Base-by-base conservation (phyloP, 352 stramenopile species). In the Pythium coloratum region DNA sequence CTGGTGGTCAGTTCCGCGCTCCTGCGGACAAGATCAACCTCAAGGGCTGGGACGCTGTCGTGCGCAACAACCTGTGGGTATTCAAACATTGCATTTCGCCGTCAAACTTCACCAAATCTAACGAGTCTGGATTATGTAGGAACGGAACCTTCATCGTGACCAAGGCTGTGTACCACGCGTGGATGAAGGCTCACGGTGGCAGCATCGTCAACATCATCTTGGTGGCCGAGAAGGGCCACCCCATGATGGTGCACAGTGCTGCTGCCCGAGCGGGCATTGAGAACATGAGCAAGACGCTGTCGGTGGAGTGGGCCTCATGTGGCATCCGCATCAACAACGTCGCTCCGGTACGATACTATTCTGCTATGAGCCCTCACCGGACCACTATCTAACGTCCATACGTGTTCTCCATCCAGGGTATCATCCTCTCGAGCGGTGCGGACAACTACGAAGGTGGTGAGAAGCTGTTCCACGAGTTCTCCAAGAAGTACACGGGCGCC, bases 271-370 rank as follows among this genome's bases (percentile, higher is more conserved):
- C 91, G 18, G 92, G 80, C 9, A 89, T 98, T 20, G 90, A 97
- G 72, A 98, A 97, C 70, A 83, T 98, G 73, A 90, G 76, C 60
- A 97, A 97, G 66, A 97, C 91, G n/a, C 79, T 98, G 28, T 86
- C 89, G 51, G 79, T 94, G 24, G 94, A 98, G 77, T 98, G 94
- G 94, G 94, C 95, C 30, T 79, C 91, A 34, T 90, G 72, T n/a
- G 86, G 84, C 24, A 95, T 98, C 36, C 80, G 89, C 32, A 72
- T 98, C 57, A 98, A 98, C 76, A 96, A 86, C 64, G 92, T 98
- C 12, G 79, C 91, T 59, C 92, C 92, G 33, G 81, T 89, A 72
- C 47, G 64, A 53, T 18, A 30, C 14, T 34, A n/a, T 46, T 33
- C 32, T 38, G 12, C 14, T 57, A 3, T 58, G 8, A 16, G 64